phyloP scores from a whole-genome alignment of 202 grass and related monocot species.

The Dendrocalamus latiflorus region DNA sequence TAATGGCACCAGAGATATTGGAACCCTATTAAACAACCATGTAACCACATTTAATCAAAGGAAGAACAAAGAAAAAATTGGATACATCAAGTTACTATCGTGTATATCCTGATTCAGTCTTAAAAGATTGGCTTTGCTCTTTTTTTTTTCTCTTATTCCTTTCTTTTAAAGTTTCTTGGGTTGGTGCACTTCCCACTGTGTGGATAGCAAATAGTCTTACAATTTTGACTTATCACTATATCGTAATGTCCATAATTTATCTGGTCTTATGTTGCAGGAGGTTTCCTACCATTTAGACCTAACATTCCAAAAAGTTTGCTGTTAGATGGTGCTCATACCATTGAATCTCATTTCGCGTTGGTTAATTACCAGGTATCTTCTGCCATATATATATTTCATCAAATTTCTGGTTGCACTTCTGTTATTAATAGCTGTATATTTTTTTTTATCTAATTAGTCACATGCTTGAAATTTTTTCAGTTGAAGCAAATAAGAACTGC shows the following conservation, averaged over 20 bases:
- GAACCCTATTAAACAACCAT: too few species aligned
- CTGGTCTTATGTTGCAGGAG: slow-evolving; percentile 52
- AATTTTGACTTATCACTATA: not conserved
- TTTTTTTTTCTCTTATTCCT: not conserved
- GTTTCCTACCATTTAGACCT: slow-evolving; percentile 88
- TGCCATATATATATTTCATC: too few species aligned
- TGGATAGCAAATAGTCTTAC: not conserved
- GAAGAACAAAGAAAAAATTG: not conserved
- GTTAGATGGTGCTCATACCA: slow-evolving; percentile 68
- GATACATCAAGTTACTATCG: not conserved
- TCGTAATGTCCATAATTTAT: slow-evolving; percentile 18
- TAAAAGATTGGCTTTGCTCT: not conserved
- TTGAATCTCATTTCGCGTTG: slow-evolving; percentile 81
- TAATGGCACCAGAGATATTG: too few species aligned
- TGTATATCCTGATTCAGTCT: too few species aligned
- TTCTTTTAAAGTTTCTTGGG: not conserved
- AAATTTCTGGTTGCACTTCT: not conserved
- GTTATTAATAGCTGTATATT: not conserved
- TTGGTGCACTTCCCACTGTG: not conserved
- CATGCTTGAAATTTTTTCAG: slow-evolving; percentile 55
- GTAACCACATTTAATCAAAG: not conserved
- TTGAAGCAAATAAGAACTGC: slow-evolving; percentile 92
- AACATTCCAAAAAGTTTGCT: slow-evolving; percentile 81
- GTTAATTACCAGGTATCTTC: slow-evolving; percentile 86
- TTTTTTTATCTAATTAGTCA: slow-evolving; percentile 28